Base-by-base conservation (phyloP, 1,284 basidiomycete genomes). In the Puccinia sorghi region DNA sequence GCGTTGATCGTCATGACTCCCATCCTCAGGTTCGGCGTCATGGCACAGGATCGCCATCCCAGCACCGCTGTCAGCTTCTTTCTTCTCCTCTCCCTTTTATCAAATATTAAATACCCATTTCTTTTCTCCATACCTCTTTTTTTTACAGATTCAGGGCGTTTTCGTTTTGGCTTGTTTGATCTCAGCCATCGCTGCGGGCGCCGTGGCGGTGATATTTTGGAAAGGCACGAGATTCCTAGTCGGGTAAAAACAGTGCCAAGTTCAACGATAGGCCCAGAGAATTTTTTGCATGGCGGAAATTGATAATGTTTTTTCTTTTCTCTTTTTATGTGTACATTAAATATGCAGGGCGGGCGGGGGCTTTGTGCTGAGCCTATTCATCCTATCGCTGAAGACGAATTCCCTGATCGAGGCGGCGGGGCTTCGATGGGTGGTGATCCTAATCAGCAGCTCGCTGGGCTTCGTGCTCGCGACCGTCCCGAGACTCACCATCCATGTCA, bases 21-120 rank as follows among this genome's bases (percentile, higher is more conserved):
- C n/a, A 71, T 78, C 41, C 32, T 78, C 13, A 78, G 76, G 43
- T 78, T 78, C 27, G 76, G 76, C 9, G 76, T 78, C 54, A 71
- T 71, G 12, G 67, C 61, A 41, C 76, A 78, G 50, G 76, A 78
- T 32, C 76, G 27, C 41, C 67, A 57, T 39, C 76, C 76, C 2
- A 71, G 48, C 37, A 78, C 41, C 13, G 41, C 59, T 20, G 76
- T 78, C 11, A 52, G 76, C 63, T 37, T 15, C 17, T 17, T 61
- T 37, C 11, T 39, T 22, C n/a, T 32, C 32, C 41, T 15, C 22
- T 27, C 17, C 32, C 17, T n/a, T 20, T 25, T 32, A 32, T 32
- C 32, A 32, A 32, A 4, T 32, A 32, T 32, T 32, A 2, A 32
- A 48, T 9, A 46, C 32, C 27, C 41, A 1, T 17, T 57, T 37